Conservation (phyloP, 768 basidiomycete species). For the Tulasnella sp. region DNA sequence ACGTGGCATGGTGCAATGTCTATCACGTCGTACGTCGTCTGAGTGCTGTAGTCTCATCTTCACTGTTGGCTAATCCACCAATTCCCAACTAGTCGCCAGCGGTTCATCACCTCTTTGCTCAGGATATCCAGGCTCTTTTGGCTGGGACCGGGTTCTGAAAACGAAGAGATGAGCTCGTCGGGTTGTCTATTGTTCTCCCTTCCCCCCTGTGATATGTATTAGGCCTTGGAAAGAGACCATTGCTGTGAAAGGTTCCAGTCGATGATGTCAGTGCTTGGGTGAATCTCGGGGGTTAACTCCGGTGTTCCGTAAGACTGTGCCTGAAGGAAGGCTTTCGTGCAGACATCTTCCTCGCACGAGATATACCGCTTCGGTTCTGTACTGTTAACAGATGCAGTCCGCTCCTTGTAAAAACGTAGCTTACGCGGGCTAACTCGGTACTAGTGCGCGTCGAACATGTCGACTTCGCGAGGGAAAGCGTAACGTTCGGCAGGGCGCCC, state of each 20-base stretch:
- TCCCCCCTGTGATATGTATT: neutral
- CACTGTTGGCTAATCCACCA: neutral
- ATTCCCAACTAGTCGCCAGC: neutral
- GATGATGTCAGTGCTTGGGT: neutral
- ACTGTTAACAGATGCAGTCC: too few relatives aligned
- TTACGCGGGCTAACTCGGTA: too few relatives aligned
- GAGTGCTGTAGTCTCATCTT: neutral
- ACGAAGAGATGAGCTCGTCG: neutral
- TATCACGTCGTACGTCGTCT: conserved; percentile 16
- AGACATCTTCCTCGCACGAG: too few relatives aligned
- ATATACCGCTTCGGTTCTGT: too few relatives aligned
- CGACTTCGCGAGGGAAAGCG: too few relatives aligned
- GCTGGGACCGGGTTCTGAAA: neutral
- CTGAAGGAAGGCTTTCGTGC: neutral
- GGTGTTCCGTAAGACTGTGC: neutral
- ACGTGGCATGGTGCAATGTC: conserved; percentile 21
- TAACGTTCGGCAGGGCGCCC: neutral
- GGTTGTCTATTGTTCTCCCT: too few relatives aligned
- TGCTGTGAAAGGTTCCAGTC: too few relatives aligned
- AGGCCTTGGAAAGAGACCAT: too few relatives aligned
- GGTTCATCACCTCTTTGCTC: neutral
- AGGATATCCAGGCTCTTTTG: neutral
- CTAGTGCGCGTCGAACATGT: neutral
- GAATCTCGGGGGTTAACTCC: neutral
- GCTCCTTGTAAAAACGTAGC: too few relatives aligned